Evolutionary conservation across 371 early-diverging fungal species (phyloP).

Genomic region (Enterospora canceri): DNA sequence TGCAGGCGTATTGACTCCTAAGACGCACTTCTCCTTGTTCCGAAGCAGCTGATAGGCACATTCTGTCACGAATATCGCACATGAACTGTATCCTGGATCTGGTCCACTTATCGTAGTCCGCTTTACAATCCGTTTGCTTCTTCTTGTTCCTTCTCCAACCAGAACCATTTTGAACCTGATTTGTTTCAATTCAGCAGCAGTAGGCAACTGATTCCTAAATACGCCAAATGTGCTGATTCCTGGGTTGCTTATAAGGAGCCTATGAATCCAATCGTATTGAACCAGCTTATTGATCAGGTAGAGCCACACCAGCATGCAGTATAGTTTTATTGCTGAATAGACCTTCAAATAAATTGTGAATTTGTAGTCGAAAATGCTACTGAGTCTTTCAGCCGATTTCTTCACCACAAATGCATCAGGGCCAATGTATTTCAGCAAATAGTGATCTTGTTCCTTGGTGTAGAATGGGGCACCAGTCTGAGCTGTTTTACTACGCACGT

Average conservation of each 20-base stretch:
- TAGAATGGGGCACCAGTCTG: neutral
- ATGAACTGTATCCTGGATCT: conserved; percentile 55
- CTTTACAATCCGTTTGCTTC: conserved; percentile 17
- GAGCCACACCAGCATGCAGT: conserved; percentile 16
- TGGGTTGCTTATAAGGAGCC: conserved; percentile 20
- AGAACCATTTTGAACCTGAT: conserved; percentile 45
- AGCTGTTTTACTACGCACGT: neutral
- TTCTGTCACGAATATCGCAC: conserved; percentile 46
- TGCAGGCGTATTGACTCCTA: conserved; percentile 56
- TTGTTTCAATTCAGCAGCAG: conserved; percentile 26
- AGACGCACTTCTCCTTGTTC: conserved; percentile 4
- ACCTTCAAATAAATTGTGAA: conserved; percentile 39
- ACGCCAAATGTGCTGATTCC: conserved; percentile 39
- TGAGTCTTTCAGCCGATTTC: conserved; percentile 34
- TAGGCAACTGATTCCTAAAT: conserved; percentile 41
- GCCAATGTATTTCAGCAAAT: conserved; percentile 47
- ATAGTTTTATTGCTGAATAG: conserved; percentile 12
- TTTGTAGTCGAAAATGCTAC: neutral
- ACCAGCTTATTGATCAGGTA: conserved; percentile 17
- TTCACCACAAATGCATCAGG: conserved; percentile 51
- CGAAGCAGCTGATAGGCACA: conserved; percentile 19
- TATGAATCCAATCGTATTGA: conserved; percentile 15
- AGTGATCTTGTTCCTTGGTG: conserved; percentile 10
- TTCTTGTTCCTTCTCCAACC: conserved; percentile 18
- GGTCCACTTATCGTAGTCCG: conserved; percentile 46